These are phyloP conservation scores for Pleurotus tuoliensis DNA, from an alignment of 768 basidiomycete species.

Conservation along the genomic window DNA sequence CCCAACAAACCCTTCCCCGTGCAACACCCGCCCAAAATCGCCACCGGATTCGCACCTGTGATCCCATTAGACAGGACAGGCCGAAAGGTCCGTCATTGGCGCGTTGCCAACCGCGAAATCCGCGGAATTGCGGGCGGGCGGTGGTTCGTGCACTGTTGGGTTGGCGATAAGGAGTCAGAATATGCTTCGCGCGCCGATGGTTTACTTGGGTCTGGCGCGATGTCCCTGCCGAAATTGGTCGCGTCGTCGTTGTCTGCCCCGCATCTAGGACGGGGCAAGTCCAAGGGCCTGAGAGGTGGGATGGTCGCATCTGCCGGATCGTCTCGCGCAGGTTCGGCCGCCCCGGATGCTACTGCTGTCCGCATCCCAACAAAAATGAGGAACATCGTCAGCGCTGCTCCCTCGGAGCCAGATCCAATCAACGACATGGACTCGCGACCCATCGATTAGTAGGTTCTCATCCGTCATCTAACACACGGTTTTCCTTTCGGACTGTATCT, in stretches of 20 bases:
- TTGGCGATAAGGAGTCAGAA: slow-evolving; percentile 78
- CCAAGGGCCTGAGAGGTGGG: slow-evolving; percentile 36
- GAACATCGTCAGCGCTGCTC: slow-evolving; percentile 49
- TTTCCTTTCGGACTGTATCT: no score
- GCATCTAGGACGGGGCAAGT: slow-evolving; percentile 30
- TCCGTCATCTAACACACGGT: no score
- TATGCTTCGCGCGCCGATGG: slow-evolving; percentile 37
- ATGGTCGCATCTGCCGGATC: slow-evolving; percentile 46
- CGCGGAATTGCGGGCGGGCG: slow-evolving; percentile 80
- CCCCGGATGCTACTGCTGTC: slow-evolving; percentile 39
- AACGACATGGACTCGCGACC: no score
- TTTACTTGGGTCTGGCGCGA: neutral
- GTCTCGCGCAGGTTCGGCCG: slow-evolving; percentile 54
- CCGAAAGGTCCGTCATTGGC: slow-evolving; percentile 68
- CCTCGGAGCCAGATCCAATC: slow-evolving; percentile 42
- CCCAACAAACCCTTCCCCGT: slow-evolving; percentile 84
- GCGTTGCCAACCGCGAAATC: slow-evolving; percentile 70
- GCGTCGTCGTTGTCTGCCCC: slow-evolving; percentile 42
- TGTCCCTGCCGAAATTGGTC: neutral
- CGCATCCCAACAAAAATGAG: slow-evolving; percentile 66
- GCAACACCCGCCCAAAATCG: slow-evolving; percentile 74
- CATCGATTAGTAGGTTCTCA: no score
- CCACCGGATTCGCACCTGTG: slow-evolving; percentile 64
- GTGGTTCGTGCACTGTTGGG: slow-evolving; percentile 79
- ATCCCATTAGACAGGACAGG: slow-evolving; percentile 63